These are phyloP conservation scores for Lasiosphaeria miniovina DNA, from an alignment of 495 filamentous ascomycete species.

Conservation along the genomic window DNA sequence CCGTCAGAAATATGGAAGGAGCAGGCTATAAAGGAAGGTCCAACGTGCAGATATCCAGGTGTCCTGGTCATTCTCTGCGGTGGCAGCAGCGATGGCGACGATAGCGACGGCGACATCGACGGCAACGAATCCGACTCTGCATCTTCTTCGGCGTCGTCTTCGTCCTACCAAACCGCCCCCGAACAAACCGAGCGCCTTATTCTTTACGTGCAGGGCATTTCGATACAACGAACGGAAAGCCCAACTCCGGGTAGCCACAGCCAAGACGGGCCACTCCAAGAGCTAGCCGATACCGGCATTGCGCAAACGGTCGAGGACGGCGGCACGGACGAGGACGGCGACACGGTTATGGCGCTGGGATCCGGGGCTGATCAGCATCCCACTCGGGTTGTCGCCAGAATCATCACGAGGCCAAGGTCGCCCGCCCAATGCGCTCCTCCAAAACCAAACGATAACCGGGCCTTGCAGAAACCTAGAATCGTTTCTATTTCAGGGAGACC, in stretches of 20 bases:
- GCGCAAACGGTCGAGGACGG: neutral
- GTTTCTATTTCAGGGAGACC: neutral
- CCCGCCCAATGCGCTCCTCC: neutral
- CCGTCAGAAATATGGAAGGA: conserved; percentile 19
- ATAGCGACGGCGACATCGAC: neutral
- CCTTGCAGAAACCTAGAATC: neutral
- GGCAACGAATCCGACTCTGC: neutral
- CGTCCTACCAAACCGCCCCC: neutral
- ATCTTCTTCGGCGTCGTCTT: conserved; percentile 1
- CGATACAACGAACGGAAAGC: neutral
- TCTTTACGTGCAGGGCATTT: neutral
- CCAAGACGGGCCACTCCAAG: neutral
- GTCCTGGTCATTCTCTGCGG: neutral
- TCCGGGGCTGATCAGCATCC: neutral
- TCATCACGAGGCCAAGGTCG: neutral
- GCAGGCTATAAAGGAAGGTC: neutral
- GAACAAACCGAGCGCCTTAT: conserved; percentile 2
- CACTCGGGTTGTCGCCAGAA: neutral
- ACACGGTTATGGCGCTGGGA: conserved; percentile 4
- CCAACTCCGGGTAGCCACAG: neutral
- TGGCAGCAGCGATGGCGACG: neutral
- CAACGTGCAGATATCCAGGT: neutral
- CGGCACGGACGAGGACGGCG: conserved; percentile 4
- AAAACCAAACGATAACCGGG: neutral
- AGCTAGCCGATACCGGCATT: neutral